Percentiles rank a stretch among this genome's conserved stretches.
Conservation (phyloP, 1,284 basidiomycete species). For the Hymenochaete sp. region DNA sequence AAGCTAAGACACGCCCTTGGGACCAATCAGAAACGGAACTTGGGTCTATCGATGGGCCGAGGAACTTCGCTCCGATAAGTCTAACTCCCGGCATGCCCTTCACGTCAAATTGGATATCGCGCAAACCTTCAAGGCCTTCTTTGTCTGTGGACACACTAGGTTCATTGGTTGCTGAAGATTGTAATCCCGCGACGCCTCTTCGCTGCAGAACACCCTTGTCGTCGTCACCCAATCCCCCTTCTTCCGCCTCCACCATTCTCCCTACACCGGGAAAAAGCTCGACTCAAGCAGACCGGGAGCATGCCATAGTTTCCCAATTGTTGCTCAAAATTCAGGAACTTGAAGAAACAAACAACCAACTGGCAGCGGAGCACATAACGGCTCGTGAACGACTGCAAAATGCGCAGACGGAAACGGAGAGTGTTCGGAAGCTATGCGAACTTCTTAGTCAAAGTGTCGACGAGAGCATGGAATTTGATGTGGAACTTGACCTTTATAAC, state of each 20-base stretch:
- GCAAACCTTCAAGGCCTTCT: background rate
- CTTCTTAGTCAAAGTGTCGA: constrained; percentile 51
- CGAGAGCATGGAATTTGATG: constrained; percentile 33
- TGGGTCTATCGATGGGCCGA: constrained; percentile 7
- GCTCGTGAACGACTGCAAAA: constrained; percentile 54
- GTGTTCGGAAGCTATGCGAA: constrained; percentile 64
- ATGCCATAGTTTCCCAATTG: constrained; percentile 60
- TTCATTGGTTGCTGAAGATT: background rate
- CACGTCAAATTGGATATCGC: constrained; percentile 1
- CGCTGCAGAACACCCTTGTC: background rate
- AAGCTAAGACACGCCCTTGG: constrained; percentile 25
- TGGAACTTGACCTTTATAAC: constrained; percentile 26
- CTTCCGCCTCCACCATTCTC: background rate
- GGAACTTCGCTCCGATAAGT: constrained; percentile 15
- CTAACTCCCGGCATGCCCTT: constrained; percentile 5
- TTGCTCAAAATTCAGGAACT: constrained; percentile 73
- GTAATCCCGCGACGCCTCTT: background rate
- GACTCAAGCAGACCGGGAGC: constrained; percentile 28
- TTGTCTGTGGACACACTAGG: background rate
- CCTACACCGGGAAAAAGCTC: background rate
- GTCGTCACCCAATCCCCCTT: background rate
- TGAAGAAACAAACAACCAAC: constrained; percentile 63
- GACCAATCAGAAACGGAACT: constrained; percentile 34
- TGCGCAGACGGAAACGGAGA: constrained; percentile 62
- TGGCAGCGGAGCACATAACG: constrained; percentile 57